Percentiles rank a stretch among this genome's conserved stretches.
Conservation (phyloP, 306 rosid genomes). For the Potentilla sterilis region DNA sequence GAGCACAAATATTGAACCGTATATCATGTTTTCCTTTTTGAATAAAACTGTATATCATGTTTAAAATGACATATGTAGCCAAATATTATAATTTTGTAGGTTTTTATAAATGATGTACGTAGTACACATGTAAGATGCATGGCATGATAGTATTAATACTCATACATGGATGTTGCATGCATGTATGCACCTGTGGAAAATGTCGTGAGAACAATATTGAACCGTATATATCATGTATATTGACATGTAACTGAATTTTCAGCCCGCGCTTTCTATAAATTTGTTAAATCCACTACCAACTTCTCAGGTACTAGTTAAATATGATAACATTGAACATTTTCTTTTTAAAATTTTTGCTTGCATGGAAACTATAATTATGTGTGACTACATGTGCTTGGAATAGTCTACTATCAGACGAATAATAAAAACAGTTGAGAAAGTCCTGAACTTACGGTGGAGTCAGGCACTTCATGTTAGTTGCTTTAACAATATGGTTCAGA, state of each 20-base stretch:
- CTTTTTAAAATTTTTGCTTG: no score
- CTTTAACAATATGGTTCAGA: constrained; percentile 70
- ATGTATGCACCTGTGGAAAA: not conserved
- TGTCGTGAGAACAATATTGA: not conserved
- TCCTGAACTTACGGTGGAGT: constrained; percentile 68
- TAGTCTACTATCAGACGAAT: not conserved
- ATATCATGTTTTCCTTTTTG: not conserved
- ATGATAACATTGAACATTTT: not conserved
- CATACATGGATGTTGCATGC: not conserved
- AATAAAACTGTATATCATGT: not conserved
- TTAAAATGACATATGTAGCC: not conserved
- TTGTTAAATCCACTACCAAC: not conserved
- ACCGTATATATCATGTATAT: not conserved
- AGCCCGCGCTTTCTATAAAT: not conserved
- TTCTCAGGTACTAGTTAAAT: not conserved
- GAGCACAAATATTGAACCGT: not conserved
- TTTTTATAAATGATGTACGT: not conserved
- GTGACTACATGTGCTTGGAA: not conserved
- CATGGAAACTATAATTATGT: not conserved
- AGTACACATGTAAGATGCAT: not conserved
- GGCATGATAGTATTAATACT: not conserved
- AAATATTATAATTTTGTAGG: not conserved
- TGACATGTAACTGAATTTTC: not conserved
- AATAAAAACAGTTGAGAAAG: constrained; percentile 4
- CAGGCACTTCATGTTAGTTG: constrained; percentile 90